These are phyloP conservation scores for cucumber (Cucumis sativus) DNA, from an alignment of 306 rosid species.

Conservation along the genomic window DNA sequence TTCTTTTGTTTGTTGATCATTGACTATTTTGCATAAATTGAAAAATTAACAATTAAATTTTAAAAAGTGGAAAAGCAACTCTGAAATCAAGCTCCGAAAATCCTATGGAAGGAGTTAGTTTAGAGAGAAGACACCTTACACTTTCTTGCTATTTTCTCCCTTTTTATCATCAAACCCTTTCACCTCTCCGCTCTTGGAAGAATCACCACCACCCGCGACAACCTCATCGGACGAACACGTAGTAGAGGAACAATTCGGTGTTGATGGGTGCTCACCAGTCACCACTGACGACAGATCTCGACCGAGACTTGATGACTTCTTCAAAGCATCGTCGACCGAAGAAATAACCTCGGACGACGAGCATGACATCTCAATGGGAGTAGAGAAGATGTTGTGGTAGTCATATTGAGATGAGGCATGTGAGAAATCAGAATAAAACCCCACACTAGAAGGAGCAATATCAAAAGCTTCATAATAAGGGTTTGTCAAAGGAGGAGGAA, in stretches of 20 bases:
- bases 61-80: background rate
- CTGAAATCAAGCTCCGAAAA: background rate
- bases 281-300: background rate
- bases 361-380: background rate
- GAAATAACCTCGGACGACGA: slow-evolving; percentile 1
- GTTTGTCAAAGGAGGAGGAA: background rate
- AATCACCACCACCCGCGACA: background rate
- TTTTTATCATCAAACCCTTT: background rate
- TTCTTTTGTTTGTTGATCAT: too few species aligned
- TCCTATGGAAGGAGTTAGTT: background rate
- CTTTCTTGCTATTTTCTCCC: background rate
- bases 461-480: background rate
- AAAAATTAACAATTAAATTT: too few species aligned
- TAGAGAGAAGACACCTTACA: background rate
- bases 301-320: background rate
- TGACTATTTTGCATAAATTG: too few species aligned
- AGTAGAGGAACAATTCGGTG: background rate
- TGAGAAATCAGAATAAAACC: background rate
- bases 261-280: background rate
- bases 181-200: background rate
- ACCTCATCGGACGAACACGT: background rate
- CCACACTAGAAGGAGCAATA: background rate
- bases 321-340: background rate
- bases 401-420: background rate
- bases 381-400: background rate